A percentile compares a stretch with the other conserved stretches of the same genome.
These are phyloP conservation scores for Tilletiopsis washingtonensis DNA, from an alignment of 1,284 basidiomycete genomes.

Conservation along the genomic window DNA sequence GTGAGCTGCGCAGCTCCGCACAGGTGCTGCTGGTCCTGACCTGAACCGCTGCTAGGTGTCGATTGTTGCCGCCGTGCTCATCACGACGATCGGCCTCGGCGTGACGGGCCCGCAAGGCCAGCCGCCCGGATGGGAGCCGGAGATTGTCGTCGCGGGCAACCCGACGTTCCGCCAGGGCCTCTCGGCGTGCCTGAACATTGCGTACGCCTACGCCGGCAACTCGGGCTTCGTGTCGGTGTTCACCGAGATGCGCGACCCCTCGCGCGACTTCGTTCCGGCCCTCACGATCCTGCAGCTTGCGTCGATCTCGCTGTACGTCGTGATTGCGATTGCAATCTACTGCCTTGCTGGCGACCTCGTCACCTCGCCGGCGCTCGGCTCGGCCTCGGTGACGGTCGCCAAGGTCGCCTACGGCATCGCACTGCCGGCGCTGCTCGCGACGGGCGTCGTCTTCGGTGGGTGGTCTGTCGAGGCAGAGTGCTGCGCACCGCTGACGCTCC, in stretches of 20 bases:
- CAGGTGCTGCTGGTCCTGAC: no score
- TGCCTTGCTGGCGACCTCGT: slow-evolving; percentile 38
- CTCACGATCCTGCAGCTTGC: background rate
- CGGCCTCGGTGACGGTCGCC: slow-evolving; percentile 17
- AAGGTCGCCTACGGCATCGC: slow-evolving; percentile 37
- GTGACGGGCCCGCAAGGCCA: background rate
- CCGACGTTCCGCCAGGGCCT: background rate
- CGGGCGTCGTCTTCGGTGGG: background rate
- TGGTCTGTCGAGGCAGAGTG: no score
- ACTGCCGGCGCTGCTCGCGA: slow-evolving; percentile 10
- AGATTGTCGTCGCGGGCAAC: background rate
- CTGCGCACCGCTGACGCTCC: no score
- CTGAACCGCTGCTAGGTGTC: no score
- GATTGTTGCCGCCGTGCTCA: background rate
- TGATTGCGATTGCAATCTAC: slow-evolving; percentile 19
- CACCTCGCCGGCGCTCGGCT: slow-evolving; percentile 34
- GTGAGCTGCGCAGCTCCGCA: no score
- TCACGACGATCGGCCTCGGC: background rate
- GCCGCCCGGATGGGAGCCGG: background rate
- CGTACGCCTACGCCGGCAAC: background rate
- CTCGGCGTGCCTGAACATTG: background rate
- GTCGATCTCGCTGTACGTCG: slow-evolving; percentile 18
- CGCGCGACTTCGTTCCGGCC: background rate
- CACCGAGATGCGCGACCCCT: background rate
- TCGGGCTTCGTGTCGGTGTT: background rate